These are phyloP conservation scores for Sesbania bispinosa DNA, from an alignment of 306 rosid genomes.

Conservation along the genomic window DNA sequence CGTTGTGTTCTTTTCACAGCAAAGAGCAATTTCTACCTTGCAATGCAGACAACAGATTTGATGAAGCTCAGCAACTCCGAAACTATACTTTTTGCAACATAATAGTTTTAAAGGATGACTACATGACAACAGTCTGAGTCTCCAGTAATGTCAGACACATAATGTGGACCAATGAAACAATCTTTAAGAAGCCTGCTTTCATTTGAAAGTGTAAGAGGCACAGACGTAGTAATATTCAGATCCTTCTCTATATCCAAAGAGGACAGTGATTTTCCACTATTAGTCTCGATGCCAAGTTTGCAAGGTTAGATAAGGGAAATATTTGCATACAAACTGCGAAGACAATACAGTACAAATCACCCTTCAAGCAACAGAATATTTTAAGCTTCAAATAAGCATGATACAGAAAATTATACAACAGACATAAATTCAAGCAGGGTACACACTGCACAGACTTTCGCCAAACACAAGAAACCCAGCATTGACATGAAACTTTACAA, in stretches of 20 bases:
- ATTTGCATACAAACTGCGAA: not conserved
- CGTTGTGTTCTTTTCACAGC: not conserved
- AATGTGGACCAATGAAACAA: not conserved
- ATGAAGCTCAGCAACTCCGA: not conserved
- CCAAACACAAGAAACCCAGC: not conserved
- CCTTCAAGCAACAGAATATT: not conserved
- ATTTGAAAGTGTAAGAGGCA: not conserved
- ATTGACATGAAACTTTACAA: not conserved
- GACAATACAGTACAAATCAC: not conserved
- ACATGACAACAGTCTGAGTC: not conserved
- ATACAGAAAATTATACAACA: not conserved
- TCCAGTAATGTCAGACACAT: not conserved
- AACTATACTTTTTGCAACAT: not conserved
- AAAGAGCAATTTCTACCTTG: not conserved
- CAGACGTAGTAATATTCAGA: not conserved
- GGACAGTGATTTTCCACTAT: not conserved
- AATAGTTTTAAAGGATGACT: not conserved
- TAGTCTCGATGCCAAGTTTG: not conserved
- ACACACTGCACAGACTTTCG: not conserved
- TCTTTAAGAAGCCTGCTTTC: not conserved
- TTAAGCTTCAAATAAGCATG: not conserved
- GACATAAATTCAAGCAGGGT: not conserved
- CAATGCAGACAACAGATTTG: not conserved
- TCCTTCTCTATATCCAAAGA: not conserved
- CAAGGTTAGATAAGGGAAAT: not conserved